These are phyloP conservation scores for Hymenoscyphus scutula DNA, from an alignment of 2,329 filamentous ascomycete genomes.

Conservation along the genomic window DNA sequence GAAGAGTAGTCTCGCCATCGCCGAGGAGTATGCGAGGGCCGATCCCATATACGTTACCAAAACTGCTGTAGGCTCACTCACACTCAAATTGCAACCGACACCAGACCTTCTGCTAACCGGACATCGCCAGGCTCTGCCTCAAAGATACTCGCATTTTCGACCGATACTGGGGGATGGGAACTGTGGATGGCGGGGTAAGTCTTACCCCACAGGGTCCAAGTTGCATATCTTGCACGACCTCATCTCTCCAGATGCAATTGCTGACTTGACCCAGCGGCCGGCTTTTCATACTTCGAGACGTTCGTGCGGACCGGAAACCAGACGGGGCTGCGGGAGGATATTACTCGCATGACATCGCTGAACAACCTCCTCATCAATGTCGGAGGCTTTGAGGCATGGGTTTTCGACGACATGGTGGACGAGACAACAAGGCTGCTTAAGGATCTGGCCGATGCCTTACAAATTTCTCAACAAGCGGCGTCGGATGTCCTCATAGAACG, in stretches of 20 bases:
- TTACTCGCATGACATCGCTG: conserved; percentile 68
- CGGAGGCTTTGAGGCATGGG: conserved; percentile 66
- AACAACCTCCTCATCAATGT: conserved; percentile 67
- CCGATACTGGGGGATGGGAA: conserved; percentile 89
- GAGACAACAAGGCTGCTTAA: conserved; percentile 68
- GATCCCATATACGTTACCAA: conserved; percentile 84
- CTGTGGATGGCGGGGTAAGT: conserved; percentile 95
- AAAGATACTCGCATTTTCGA: conserved; percentile 84
- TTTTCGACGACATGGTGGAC: conserved; percentile 82
- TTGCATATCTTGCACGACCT: conserved; percentile 17
- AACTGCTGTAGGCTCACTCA: conserved; percentile 64
- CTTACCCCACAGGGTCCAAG: conserved; percentile 22
- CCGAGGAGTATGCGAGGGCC: conserved; percentile 82
- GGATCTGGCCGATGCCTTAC: conserved; percentile 58
- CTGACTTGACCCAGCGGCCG: conserved; percentile 63
- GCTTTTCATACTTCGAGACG: conserved; percentile 89
- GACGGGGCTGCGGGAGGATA: conserved; percentile 66
- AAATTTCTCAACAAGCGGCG: conserved; percentile 43
- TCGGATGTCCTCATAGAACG: conserved; percentile 55
- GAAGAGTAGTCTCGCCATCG: conserved; percentile 72
- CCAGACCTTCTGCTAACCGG: conserved; percentile 12
- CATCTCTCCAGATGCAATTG: conserved; percentile 13
- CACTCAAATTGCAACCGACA: not conserved
- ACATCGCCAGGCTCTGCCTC: conserved; percentile 69
- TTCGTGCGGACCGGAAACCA: conserved; percentile 67